Conservation (phyloP, 2,329 filamentous ascomycete genomes). For the Neoscytalidium dimidiatum region DNA sequence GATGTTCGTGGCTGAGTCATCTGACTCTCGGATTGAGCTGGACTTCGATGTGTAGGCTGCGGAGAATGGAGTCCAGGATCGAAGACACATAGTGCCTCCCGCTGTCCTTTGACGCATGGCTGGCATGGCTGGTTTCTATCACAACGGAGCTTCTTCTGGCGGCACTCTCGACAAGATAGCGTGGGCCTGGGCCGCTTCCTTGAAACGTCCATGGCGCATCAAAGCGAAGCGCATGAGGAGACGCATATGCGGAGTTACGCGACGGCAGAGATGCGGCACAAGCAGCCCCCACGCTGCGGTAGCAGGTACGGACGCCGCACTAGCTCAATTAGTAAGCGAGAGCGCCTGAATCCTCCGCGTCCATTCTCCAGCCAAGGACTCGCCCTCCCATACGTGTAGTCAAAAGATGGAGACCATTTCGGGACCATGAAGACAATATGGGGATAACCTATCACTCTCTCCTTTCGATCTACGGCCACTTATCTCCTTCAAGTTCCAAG, state of each 20-base stretch:
- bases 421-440: neutral
- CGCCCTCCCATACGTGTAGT: too few relatives aligned
- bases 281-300: too few relatives aligned
- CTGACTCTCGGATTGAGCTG: neutral
- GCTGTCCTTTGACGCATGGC: conserved; percentile 24
- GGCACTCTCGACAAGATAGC: conserved; percentile 29
- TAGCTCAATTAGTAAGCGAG: too few relatives aligned
- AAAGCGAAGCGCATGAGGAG: too few relatives aligned
- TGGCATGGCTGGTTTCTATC: conserved; percentile 29
- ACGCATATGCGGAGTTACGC: too few relatives aligned
- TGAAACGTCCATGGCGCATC: too few relatives aligned
- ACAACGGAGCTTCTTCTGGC: conserved; percentile 31
- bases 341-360: too few relatives aligned
- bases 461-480: neutral
- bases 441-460: neutral
- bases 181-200: conserved; percentile 29
- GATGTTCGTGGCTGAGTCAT: too few relatives aligned
- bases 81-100: conserved; percentile 24
- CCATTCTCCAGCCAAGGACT: too few relatives aligned
- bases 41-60: neutral
- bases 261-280: too few relatives aligned
- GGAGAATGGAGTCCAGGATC: neutral
- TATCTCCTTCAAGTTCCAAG: neutral
- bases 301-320: too few relatives aligned
- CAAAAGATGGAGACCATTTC: neutral